Conservation (phyloP, 495 filamentous ascomycete genomes). For the Podospora comata region DNA sequence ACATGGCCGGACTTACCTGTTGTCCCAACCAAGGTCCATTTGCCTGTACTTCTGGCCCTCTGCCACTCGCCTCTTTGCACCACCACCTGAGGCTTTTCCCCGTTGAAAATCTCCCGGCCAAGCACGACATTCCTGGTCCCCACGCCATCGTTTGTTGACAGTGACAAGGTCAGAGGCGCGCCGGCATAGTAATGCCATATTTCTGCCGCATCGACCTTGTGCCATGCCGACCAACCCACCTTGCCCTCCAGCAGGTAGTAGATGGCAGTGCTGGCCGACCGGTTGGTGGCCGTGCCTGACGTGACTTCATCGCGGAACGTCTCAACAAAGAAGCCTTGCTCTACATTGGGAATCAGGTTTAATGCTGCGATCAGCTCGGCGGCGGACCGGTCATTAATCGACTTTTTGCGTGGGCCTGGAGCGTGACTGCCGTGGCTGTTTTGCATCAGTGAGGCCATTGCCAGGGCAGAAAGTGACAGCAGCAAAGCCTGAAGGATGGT, state of each 20-base stretch:
- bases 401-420: neutral
- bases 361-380: constrained; percentile 39
- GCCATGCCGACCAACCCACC: constrained; percentile 42
- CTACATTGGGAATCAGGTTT: constrained; percentile 40
- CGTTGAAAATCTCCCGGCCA: constrained; percentile 40
- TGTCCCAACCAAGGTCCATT: constrained; percentile 49
- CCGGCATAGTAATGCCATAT: constrained; percentile 53
- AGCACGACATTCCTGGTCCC: constrained; percentile 30
- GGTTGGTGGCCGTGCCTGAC: constrained; percentile 26
- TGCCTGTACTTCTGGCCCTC: constrained; percentile 39
- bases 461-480: neutral
- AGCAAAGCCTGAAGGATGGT: neutral
- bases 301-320: constrained; percentile 42
- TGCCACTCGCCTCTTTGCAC: constrained; percentile 44
- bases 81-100: constrained; percentile 42
- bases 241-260: constrained; percentile 49
- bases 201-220: constrained; percentile 47
- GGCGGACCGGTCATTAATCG: constrained; percentile 31
- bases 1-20: constrained; percentile 33
- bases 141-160: constrained; percentile 37
- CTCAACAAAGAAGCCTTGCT: constrained; percentile 48
- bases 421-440: neutral
- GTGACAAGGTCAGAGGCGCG: constrained; percentile 42
- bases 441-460: neutral
- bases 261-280: constrained; percentile 47